These are phyloP conservation scores for Boletus eberwhitei DNA, from an alignment of 768 basidiomycete genomes.

Conservation along the genomic window DNA sequence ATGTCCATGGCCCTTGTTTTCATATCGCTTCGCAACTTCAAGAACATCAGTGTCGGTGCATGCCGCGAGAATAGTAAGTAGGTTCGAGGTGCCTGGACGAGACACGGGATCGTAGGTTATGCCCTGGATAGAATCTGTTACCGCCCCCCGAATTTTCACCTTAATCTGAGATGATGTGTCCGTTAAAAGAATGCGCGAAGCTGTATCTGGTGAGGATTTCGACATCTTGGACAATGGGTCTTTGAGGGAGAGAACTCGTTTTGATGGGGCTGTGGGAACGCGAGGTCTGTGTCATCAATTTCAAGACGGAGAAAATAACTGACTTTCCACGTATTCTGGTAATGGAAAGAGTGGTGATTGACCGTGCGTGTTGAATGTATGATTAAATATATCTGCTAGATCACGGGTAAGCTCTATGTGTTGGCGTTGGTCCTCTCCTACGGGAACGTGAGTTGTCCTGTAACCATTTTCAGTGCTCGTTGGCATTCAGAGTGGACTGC, in stretches of 20 bases:
- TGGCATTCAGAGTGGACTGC: constrained; percentile 12
- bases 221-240: constrained; percentile 93
- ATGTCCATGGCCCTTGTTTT: constrained; percentile 54
- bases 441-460: constrained; percentile 90
- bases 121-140: constrained; percentile 76
- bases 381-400: constrained; percentile 80
- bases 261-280: constrained; percentile 58
- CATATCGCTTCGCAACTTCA: constrained; percentile 49
- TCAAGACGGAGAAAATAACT: constrained; percentile 24
- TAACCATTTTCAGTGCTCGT: background rate
- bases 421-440: constrained; percentile 95
- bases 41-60: constrained; percentile 51
- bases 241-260: constrained; percentile 80
- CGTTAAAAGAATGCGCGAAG: constrained; percentile 84
- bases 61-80: constrained; percentile 76
- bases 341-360: constrained; percentile 59
- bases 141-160: constrained; percentile 72
- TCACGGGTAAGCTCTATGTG: constrained; percentile 89
- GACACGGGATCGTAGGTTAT: constrained; percentile 76
- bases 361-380: constrained; percentile 46
- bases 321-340: constrained; percentile 73
- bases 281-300: background rate
- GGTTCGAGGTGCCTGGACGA: constrained; percentile 83
- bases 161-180: constrained; percentile 61
- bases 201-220: constrained; percentile 76